phyloP scores from a whole-genome alignment of 2,329 filamentous ascomycete species.

The Knoxdaviesia proteae region DNA sequence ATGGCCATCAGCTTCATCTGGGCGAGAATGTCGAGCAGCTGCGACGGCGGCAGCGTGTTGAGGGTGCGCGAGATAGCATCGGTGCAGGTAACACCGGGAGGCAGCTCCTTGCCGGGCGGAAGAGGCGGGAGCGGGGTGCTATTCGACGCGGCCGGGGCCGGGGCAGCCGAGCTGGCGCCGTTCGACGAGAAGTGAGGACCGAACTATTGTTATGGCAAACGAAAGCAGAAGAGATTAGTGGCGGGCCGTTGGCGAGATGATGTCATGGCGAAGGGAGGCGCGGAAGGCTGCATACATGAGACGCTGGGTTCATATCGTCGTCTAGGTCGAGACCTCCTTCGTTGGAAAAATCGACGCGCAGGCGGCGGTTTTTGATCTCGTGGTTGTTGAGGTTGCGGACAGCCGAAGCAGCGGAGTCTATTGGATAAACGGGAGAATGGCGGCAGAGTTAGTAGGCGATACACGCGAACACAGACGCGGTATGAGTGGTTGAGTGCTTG shows the following conservation, averaged over 20 bases:
- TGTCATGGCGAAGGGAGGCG: neutral
- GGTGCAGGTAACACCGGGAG: constrained; percentile 60
- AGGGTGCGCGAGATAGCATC: constrained; percentile 88
- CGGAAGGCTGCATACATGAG: constrained; percentile 1
- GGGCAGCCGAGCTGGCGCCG: constrained; percentile 12
- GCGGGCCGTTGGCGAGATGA: no score
- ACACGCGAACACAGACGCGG: no score
- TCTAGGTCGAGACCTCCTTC: constrained; percentile 60
- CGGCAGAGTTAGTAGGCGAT: constrained; percentile 1
- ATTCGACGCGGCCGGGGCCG: constrained; percentile 12
- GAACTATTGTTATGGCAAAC: no score
- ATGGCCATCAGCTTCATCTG: constrained; percentile 88
- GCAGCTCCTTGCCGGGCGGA: constrained; percentile 66
- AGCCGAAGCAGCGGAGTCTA: constrained; percentile 69
- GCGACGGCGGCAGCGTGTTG: constrained; percentile 63
- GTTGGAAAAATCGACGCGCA: constrained; percentile 90
- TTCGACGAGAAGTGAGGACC: no score
- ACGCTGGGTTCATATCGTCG: constrained; percentile 14
- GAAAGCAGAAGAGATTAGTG: no score
- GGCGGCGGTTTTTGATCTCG: constrained; percentile 84
- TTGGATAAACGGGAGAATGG: constrained; percentile 1
- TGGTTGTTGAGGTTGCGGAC: constrained; percentile 90
- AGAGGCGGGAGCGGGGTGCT: constrained; percentile 50
- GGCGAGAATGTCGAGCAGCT: constrained; percentile 78
- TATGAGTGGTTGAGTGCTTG: no score